These are phyloP conservation scores for Alternaria sp. DNA, from an alignment of 2,329 filamentous ascomycete species.

Conservation along the genomic window DNA sequence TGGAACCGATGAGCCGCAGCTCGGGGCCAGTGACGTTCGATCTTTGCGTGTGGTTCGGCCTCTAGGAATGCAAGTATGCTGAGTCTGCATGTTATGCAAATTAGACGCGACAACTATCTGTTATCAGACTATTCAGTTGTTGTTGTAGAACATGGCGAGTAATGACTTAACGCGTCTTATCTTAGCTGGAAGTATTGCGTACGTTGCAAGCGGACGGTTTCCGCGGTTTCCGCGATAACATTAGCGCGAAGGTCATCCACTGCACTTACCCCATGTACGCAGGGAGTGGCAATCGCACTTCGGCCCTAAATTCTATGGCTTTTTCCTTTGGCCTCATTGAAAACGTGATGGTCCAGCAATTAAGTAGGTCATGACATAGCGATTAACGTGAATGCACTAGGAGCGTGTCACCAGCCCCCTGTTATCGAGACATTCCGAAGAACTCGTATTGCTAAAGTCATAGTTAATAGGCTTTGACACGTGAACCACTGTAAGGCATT, in stretches of 20 bases:
- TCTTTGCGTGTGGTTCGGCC: neutral
- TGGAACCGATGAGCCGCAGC: neutral
- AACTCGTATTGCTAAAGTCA: too few species aligned
- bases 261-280: neutral
- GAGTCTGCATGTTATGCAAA: too few species aligned
- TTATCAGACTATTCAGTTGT: too few species aligned
- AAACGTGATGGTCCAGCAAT: too few species aligned
- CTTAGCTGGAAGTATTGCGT: neutral
- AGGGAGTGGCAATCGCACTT: neutral
- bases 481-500: neutral
- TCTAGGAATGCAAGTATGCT: too few species aligned
- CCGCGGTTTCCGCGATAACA: slow-evolving; percentile 1
- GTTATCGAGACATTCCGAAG: too few species aligned
- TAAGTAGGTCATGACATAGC: neutral
- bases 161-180: neutral
- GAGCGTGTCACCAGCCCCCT: neutral
- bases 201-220: too few species aligned
- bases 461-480: too few species aligned
- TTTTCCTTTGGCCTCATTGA: too few species aligned
- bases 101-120: too few species aligned
- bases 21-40: neutral
- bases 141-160: neutral
- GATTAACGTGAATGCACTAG: neutral
- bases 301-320: neutral
- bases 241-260: neutral